phyloP scores from a whole-genome alignment of 2,329 filamentous ascomycete genomes.

The Xylariomycetidae sp. region DNA sequence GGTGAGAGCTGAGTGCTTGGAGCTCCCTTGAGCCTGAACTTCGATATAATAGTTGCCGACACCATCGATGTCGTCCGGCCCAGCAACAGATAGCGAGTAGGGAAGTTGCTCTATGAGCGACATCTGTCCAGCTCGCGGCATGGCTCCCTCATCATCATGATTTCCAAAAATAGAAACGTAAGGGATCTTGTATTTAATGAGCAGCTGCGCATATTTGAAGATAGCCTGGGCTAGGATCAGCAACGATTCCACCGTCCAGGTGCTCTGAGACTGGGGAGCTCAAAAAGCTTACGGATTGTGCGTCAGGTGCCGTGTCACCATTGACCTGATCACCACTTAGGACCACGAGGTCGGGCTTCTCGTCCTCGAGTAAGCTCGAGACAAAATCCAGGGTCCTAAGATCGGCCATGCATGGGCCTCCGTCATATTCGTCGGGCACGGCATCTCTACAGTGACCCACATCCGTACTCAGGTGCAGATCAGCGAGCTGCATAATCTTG shows the following conservation, averaged over 20 bases:
- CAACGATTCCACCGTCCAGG: no score
- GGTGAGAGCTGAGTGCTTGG: conserved; percentile 84
- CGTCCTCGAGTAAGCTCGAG: conserved; percentile 76
- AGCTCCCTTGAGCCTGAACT: conserved; percentile 72
- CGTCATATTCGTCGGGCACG: conserved; percentile 67
- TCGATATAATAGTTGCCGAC: conserved; percentile 95
- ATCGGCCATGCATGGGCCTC: conserved; percentile 84
- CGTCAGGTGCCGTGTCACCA: conserved; percentile 85
- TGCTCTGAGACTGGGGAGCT: not conserved
- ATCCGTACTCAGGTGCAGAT: conserved; percentile 89
- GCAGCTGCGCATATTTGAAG: conserved; percentile 83
- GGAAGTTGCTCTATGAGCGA: conserved; percentile 78
- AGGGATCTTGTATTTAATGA: conserved; percentile 83
- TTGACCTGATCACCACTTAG: conserved; percentile 94
- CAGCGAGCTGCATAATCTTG: conserved; percentile 96
- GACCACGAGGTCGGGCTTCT: conserved; percentile 89
- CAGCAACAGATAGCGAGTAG: conserved; percentile 81
- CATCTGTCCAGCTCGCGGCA: conserved; percentile 78
- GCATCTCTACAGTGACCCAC: conserved; percentile 81
- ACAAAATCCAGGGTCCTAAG: conserved; percentile 89
- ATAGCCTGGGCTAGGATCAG: conserved; percentile 56
- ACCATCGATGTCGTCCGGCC: conserved; percentile 78
- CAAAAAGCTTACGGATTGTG: conserved; percentile 62
- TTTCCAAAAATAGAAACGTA: conserved; percentile 96
- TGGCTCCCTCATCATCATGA: conserved; percentile 86